These are phyloP conservation scores for Limonium bicolor DNA, from an alignment of 148 eudicot genomes.

Conservation along the genomic window DNA sequence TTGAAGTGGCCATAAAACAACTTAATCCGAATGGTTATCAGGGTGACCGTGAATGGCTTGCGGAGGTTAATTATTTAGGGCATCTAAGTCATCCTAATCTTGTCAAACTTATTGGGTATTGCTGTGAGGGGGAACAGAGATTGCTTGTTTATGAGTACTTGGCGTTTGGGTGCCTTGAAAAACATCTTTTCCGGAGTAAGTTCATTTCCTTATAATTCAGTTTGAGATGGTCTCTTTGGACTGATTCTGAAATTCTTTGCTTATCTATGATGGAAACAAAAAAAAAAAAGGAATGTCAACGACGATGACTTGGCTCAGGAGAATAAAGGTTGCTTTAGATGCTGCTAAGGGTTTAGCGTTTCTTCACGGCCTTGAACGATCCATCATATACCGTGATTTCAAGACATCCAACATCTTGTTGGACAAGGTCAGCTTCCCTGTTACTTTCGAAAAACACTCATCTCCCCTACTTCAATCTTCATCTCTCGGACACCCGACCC, in stretches of 20 bases:
- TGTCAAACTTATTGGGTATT: constrained; percentile 74
- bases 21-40: constrained; percentile 76
- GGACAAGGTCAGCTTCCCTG: constrained; percentile 39
- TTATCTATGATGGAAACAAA: background rate
- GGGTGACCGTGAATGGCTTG: constrained; percentile 96
- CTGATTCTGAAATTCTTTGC: no score
- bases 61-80: constrained; percentile 75
- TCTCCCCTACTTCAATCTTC: background rate
- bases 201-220: no score
- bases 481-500: no score
- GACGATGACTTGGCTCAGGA: constrained; percentile 66
- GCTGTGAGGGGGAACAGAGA: constrained; percentile 79
- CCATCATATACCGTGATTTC: constrained; percentile 73
- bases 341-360: constrained; percentile 84
- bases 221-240: no score
- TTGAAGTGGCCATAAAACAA: constrained; percentile 75
- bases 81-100: constrained; percentile 69
- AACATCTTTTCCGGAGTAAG: constrained; percentile 82
- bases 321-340: constrained; percentile 69
- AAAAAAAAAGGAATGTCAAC: constrained; percentile 40
- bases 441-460: background rate
- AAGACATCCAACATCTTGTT: constrained; percentile 81
- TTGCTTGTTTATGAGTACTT: constrained; percentile 73
- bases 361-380: constrained; percentile 57
- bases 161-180: constrained; percentile 82